Conservation (phyloP, 129 eudicot genomes). For the Flaveria linearis region DNA sequence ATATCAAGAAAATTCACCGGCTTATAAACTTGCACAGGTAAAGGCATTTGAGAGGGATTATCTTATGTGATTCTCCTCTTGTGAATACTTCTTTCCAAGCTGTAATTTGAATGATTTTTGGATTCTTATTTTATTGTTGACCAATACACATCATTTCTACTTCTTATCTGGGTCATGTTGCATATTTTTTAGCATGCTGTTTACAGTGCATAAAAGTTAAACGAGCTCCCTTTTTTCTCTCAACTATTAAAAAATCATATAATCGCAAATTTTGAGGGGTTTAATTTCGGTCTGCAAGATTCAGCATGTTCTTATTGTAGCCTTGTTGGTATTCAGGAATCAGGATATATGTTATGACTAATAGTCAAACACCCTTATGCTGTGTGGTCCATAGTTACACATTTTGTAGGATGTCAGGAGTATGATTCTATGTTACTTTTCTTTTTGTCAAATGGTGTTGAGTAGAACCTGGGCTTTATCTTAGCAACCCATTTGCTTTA, state of each 20-base stretch:
- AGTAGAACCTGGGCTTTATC: neutral
- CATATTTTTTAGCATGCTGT: neutral
- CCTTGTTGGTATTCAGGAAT: neutral
- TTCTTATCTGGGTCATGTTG: slow-evolving; percentile 5
- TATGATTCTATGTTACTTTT: neutral
- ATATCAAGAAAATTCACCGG: slow-evolving; percentile 90
- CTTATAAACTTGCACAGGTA: slow-evolving; percentile 99
- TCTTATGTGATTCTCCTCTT: slow-evolving; percentile 21
- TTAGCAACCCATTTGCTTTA: neutral
- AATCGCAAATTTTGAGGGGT: neutral
- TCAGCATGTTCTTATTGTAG: neutral
- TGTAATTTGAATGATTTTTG: neutral
- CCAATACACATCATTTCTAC: slow-evolving; percentile 15
- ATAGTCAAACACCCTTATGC: neutral
- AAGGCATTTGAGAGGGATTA: slow-evolving; percentile 16
- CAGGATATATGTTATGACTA: neutral
- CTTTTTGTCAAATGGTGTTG: neutral
- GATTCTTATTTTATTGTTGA: slow-evolving; percentile 13
- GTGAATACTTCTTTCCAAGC: slow-evolving; percentile 10
- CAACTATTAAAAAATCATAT: neutral
- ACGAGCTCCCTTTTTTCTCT: neutral
- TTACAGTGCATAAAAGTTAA: neutral
- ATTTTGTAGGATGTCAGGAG: neutral
- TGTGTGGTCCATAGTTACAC: slow-evolving; percentile 1
- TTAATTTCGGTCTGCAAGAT: neutral